These are phyloP conservation scores for Protea cynaroides DNA, from an alignment of 164 flowering plant species.

Conservation along the genomic window DNA sequence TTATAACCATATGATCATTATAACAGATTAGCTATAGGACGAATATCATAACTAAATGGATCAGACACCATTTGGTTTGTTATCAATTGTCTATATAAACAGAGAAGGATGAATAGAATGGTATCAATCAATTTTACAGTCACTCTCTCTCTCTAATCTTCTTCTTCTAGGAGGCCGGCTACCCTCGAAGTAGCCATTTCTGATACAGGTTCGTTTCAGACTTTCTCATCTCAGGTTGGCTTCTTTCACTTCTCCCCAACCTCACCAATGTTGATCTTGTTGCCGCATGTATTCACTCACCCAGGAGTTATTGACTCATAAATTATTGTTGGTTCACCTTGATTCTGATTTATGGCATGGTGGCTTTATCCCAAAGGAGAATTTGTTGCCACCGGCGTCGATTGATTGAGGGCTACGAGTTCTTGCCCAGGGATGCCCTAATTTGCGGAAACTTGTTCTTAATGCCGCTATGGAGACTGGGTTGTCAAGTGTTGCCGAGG, in stretches of 20 bases:
- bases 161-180: too few relatives aligned
- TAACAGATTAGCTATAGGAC: too few relatives aligned
- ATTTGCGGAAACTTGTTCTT: slow-evolving; percentile 57
- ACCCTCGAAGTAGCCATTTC: too few relatives aligned
- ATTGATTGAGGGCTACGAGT: slow-evolving; percentile 54
- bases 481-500: slow-evolving; percentile 55
- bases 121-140: too few relatives aligned
- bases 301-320: slow-evolving; percentile 27
- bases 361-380: slow-evolving; percentile 19
- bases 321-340: slow-evolving; percentile 31
- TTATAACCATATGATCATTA: too few relatives aligned
- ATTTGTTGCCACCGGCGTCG: slow-evolving; percentile 27
- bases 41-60: too few relatives aligned
- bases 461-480: slow-evolving; percentile 61
- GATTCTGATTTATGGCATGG: slow-evolving; percentile 29
- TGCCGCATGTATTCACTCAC: slow-evolving; percentile 27
- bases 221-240: slow-evolving; percentile 60
- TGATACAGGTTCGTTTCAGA: too few relatives aligned
- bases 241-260: slow-evolving; percentile 62
- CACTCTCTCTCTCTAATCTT: too few relatives aligned
- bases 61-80: too few relatives aligned
- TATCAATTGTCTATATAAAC: too few relatives aligned
- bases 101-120: too few relatives aligned
- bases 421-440: slow-evolving; percentile 62
- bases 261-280: slow-evolving; percentile 39